Base-by-base conservation (phyloP, 2,329 filamentous ascomycete species). In the Amauroascus niger region DNA sequence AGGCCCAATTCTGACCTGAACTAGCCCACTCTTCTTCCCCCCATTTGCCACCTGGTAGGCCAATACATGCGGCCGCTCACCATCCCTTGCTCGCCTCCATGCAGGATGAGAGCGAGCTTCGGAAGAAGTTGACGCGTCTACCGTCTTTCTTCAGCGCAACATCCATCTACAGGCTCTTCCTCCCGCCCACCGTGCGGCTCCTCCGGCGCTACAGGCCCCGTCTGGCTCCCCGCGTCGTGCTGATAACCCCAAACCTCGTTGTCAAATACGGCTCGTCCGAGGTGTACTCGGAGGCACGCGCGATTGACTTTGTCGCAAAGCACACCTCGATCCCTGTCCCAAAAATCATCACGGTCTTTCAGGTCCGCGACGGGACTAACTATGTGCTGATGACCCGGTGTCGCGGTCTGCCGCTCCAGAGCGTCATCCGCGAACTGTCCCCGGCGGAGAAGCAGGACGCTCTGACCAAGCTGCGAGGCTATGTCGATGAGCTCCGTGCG, bases 311-410 rank as follows among this genome's bases (percentile, higher is more conserved):
- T 14, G 20, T 49, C 20, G 39, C 46, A 39, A 47, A 64, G 20
- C 63, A 73, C 47, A 76, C 73, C 2, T 63, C 63, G 2, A 65
- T 77, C 18, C 74, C 74, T 6, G 69, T 76, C 0, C 74, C 75
- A 1, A 65, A 67, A 6, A 63, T 77, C 0, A 63, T 73, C 57
- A 72, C 65, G 56, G 64, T 72, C 37, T 77, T 77, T 44, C 18
- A 43, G 11, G 49, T 64, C 1, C 63, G 69, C 50, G 65, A 67
- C 7, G 68, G 67, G 16, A 58, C 58, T 2, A 65, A 70, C 0
- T 75, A 74, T 57, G 75, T 78, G 37, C 63, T 77, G 1, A 79
- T 78, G 74, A 61, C 68, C 33, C 52, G 64, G 44, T 68, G 72
- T 33, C 53, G 62, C 5, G 69, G 71, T 40, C 52, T 63, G 9